phyloP scores from a whole-genome alignment of 2,329 filamentous ascomycete genomes.

The Ceratocystis cubensis region DNA sequence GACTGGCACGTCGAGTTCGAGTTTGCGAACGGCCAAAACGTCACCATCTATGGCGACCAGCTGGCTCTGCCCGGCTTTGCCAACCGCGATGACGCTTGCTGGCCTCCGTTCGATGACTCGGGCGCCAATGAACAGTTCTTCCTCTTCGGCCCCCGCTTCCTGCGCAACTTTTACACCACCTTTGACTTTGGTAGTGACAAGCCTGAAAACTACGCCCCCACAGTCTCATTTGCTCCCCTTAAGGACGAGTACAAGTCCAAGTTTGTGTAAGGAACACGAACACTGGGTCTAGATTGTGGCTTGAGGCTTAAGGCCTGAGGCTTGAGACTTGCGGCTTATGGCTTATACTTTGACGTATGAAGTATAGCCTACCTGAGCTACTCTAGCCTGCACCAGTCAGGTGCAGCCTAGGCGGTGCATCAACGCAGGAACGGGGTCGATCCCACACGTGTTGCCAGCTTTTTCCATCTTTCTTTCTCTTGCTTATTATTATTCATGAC shows the following conservation, averaged over 20 bases:
- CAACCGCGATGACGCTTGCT: slow-evolving; percentile 28
- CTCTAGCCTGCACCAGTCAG: too few relatives aligned
- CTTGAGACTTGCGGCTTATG: neutral
- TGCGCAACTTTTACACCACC: slow-evolving; percentile 29
- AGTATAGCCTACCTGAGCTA: neutral
- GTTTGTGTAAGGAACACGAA: neutral
- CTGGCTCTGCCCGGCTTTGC: slow-evolving; percentile 28
- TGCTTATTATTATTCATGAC: neutral
- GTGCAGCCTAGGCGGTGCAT: too few relatives aligned
- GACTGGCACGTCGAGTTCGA: slow-evolving; percentile 28
- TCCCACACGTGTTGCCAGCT: too few relatives aligned
- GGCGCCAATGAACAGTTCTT: slow-evolving; percentile 24
- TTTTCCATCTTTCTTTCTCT: neutral
- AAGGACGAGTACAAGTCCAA: slow-evolving; percentile 22
- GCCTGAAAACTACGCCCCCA: slow-evolving; percentile 19
- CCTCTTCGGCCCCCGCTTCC: slow-evolving; percentile 26
- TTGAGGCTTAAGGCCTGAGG: neutral
- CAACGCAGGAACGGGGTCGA: too few relatives aligned
- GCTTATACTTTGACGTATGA: neutral
- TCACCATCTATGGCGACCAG: slow-evolving; percentile 28
- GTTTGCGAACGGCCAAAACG: slow-evolving; percentile 24
- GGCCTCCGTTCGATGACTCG: slow-evolving; percentile 28
- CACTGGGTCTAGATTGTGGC: neutral
- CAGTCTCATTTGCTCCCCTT: slow-evolving; percentile 24
- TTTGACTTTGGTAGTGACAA: slow-evolving; percentile 27